Evolutionary conservation across 2,329 filamentous ascomycete species (phyloP), one percentile per base, ranked within the genome.

Genomic region (Fusarium pseudonygamai): DNA sequence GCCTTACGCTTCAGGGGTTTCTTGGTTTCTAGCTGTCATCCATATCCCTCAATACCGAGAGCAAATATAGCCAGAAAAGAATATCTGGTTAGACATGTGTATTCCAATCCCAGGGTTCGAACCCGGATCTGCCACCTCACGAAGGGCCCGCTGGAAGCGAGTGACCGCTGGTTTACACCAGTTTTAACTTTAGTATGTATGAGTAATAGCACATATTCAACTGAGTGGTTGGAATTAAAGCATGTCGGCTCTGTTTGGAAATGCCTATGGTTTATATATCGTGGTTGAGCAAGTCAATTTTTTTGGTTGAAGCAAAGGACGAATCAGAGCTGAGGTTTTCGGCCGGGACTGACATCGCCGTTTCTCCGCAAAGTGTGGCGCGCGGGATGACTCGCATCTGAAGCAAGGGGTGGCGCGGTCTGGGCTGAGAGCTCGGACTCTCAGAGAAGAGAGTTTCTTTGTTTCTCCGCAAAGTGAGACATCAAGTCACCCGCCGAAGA

Each of bases 391-490:
- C 34, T 64, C 50, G 59, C 59, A 69, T 71, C 26, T 49, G 47
- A 73, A 57, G 60, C 69, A 60, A 67, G 59, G 57, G 58, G 68
- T 72, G 70, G 70, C 70, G 53, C 47, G 40, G 56, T 49, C 45
- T 60, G 30, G 67, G 71, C 62, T 67, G 43, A 52, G 66, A 57
- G 66, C 71, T 73, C 45, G 60, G 65, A 63, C 71, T 55, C 39
- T 43, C 32, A 20, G 37, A 34, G n/a, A 34, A 28, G 32, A 43
- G 43, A 30, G 37, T 50, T 37, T 40, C 26, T 47, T 71, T 62
- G 67, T 71, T 70, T 77, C 75, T 75, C 73, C 71, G 69, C 75
- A 43, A 43, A 45, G 69, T 76, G 75, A 77, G 75, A 76, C 75
- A 76, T 45, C 37, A 24, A 47, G 56, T 71, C 40, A 58, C 50